These are phyloP conservation scores for Elsinoe perseae DNA, from an alignment of 2,329 filamentous ascomycete genomes.

Conservation along the genomic window DNA sequence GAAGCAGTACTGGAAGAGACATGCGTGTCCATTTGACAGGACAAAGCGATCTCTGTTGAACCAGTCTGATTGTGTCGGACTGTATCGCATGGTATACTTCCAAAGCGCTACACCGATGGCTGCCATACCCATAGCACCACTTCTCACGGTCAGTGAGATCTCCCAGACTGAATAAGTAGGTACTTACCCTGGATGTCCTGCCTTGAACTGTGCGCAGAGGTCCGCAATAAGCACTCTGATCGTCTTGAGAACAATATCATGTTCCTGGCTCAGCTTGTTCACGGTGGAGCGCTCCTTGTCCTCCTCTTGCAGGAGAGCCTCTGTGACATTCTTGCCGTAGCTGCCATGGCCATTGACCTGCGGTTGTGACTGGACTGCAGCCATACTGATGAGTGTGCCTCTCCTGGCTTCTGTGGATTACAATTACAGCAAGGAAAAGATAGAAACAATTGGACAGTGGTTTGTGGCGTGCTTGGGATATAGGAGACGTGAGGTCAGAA, in stretches of 20 bases:
- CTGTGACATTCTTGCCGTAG: constrained; percentile 12
- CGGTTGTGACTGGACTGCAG: constrained; percentile 4
- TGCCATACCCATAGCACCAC: constrained; percentile 53
- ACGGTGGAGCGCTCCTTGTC: constrained; percentile 7
- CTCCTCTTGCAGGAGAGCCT: constrained; percentile 13
- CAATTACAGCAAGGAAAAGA: too few species aligned
- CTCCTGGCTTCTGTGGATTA: background rate
- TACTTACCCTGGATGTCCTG: constrained; percentile 58
- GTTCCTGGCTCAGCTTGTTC: constrained; percentile 20
- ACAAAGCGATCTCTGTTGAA: constrained; percentile 59
- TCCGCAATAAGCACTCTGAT: constrained; percentile 60
- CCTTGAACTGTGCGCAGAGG: constrained; percentile 61
- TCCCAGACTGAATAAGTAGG: constrained; percentile 10
- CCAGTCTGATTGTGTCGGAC: constrained; percentile 47
- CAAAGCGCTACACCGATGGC: constrained; percentile 55
- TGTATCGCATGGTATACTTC: constrained; percentile 56
- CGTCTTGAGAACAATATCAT: constrained; percentile 48
- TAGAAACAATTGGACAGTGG: too few species aligned
- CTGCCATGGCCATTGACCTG: constrained; percentile 4
- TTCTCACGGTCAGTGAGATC: constrained; percentile 20
- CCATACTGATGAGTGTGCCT: background rate
- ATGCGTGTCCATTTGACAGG: constrained; percentile 53
- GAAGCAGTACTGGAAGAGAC: constrained; percentile 50
- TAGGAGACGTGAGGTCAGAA: background rate
- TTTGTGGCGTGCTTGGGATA: background rate